Percentiles rank a stretch among this genome's conserved stretches.
Conservation (phyloP, 768 basidiomycete genomes). For the Pulveroboletus ravenelii region DNA sequence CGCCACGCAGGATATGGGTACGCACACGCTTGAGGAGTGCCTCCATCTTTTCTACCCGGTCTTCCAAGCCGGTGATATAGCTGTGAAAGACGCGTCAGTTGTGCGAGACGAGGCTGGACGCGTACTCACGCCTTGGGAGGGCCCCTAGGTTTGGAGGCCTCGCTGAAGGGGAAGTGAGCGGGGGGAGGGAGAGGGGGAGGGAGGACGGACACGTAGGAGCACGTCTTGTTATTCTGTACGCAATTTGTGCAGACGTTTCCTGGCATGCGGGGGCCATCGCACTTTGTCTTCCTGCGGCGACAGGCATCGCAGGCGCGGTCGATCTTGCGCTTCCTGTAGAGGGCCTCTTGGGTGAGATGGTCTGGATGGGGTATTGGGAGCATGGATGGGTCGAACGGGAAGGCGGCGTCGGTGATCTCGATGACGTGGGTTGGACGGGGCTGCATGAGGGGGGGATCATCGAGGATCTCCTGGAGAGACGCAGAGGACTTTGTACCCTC, state of each 20-base stretch:
- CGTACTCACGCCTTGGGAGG: constrained; percentile 61
- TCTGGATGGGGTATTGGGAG: constrained; percentile 7
- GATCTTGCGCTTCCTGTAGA: constrained; percentile 41
- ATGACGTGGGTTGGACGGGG: constrained; percentile 25
- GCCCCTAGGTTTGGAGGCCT: constrained; percentile 59
- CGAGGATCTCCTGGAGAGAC: too few species aligned
- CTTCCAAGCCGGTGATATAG: constrained; percentile 56
- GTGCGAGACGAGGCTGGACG: not conserved
- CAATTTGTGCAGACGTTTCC: constrained; percentile 58
- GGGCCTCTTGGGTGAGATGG: constrained; percentile 10
- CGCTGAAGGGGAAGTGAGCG: constrained; percentile 33
- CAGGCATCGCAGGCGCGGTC: constrained; percentile 60
- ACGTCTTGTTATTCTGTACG: constrained; percentile 42
- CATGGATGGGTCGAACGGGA: constrained; percentile 6
- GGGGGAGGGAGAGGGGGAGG: not conserved
- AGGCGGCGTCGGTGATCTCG: constrained; percentile 22
- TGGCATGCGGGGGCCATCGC: constrained; percentile 51
- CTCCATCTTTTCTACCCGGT: constrained; percentile 54
- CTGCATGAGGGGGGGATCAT: constrained; percentile 12
- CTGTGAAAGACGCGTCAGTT: constrained; percentile 26
- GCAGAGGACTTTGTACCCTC: too few species aligned
- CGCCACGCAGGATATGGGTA: constrained; percentile 1
- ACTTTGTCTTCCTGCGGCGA: constrained; percentile 54
- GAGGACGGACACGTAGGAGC: constrained; percentile 54
- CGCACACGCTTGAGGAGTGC: constrained; percentile 48